phyloP scores from a whole-genome alignment of 306 rosid genomes.

The Abrus pulchellus region DNA sequence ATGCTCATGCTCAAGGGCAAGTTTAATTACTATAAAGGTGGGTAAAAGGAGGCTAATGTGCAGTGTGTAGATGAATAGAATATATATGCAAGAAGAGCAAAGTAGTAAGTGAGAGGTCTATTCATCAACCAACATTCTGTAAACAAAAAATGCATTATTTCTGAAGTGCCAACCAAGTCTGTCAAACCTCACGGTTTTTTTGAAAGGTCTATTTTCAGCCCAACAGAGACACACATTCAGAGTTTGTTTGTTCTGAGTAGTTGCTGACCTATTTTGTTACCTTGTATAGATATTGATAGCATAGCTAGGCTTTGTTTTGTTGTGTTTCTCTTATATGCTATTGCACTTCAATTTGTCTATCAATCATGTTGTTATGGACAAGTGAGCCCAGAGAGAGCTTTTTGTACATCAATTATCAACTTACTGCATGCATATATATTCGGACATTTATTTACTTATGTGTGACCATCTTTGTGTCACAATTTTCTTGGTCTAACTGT shows the following conservation, averaged over 20 bases:
- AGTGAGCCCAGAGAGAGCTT: conserved; percentile 37
- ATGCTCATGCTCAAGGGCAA: background rate
- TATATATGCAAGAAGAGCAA: background rate
- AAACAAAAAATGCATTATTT: conserved; percentile 47
- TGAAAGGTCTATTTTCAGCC: conserved; percentile 70
- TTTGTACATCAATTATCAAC: conserved; percentile 52
- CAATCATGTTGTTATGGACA: conserved; percentile 39
- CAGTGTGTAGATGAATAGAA: background rate
- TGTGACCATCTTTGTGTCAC: conserved; percentile 44
- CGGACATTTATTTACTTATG: conserved; percentile 20
- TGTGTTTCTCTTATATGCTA: conserved; percentile 43
- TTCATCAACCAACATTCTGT: conserved; percentile 52
- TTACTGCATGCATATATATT: conserved; percentile 18
- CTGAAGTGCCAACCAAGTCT: conserved; percentile 37
- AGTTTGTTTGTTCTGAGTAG: conserved; percentile 54
- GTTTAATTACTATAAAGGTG: conserved; percentile 8
- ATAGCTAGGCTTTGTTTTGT: conserved; percentile 51
- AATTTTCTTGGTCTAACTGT: conserved; percentile 43
- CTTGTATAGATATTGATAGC: conserved; percentile 26
- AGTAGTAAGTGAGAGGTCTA: conserved; percentile 53
- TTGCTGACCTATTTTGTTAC: conserved; percentile 53
- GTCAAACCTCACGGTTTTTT: conserved; percentile 15
- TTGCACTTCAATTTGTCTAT: conserved; percentile 52
- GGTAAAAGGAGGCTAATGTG: conserved; percentile 14
- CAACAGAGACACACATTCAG: conserved; percentile 47